Percentiles rank a stretch among this genome's conserved stretches.
Conservation (phyloP, 31 red algal species). For the Endocladia muricata region DNA sequence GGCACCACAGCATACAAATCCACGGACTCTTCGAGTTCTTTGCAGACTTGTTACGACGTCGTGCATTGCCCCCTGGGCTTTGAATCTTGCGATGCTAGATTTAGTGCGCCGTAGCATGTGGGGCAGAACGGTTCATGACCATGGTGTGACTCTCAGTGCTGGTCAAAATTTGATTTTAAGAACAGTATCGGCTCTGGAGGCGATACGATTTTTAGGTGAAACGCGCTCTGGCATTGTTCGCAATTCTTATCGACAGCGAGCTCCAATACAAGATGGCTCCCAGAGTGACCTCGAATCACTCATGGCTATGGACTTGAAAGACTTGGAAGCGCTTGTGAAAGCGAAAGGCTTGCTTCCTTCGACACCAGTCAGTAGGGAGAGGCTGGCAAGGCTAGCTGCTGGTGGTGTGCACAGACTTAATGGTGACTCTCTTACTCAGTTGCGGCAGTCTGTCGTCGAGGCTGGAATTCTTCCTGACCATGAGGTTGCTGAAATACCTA, state of each 20-base stretch:
- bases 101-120: constrained; percentile 51
- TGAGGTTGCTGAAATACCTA: not conserved
- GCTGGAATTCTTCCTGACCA: constrained; percentile 8
- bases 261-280: constrained; percentile 4
- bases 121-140: constrained; percentile 3
- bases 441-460: constrained; percentile 31
- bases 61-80: constrained; percentile 43
- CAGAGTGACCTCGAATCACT: constrained; percentile 9
- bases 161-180: constrained; percentile 15
- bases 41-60: constrained; percentile 33
- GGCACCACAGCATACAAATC: not conserved
- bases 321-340: constrained; percentile 22
- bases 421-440: constrained; percentile 32
- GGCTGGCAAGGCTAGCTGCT: constrained; percentile 43
- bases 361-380: constrained; percentile 4
- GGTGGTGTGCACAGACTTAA: constrained; percentile 53
- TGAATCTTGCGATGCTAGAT: constrained; percentile 30
- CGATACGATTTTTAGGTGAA: constrained; percentile 55
- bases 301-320: constrained; percentile 32
- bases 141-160: not conserved
- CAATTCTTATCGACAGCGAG: constrained; percentile 33
- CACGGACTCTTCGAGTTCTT: constrained; percentile 28
- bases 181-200: constrained; percentile 23
- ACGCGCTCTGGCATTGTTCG: constrained; percentile 40
- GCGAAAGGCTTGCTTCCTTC: constrained; percentile 14